Evolutionary conservation across 768 basidiomycete genomes (phyloP).

Genomic region (Lactifluus pinguis): DNA sequence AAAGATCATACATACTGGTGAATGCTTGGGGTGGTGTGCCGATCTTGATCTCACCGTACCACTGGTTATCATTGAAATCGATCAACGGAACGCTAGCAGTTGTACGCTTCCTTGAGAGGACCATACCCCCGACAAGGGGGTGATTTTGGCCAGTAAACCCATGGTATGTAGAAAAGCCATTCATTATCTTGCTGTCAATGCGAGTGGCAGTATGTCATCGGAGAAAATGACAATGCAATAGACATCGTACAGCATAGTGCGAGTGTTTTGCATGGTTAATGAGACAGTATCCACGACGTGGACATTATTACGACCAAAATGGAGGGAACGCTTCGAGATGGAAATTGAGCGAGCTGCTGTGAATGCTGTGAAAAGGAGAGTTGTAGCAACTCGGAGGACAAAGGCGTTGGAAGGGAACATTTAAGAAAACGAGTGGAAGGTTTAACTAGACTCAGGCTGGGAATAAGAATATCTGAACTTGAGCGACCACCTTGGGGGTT

Average conservation of each 20-base stretch:
- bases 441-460: too few species aligned
- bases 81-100: background rate
- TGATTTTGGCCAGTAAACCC: conserved; percentile 13
- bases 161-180: conserved; percentile 7
- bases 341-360: too few species aligned
- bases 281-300: too few species aligned
- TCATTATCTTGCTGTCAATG: conserved; percentile 8
- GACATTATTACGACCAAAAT: too few species aligned
- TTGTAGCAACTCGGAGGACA: too few species aligned
- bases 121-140: background rate
- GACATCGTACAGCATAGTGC: background rate
- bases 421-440: too few species aligned
- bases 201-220: background rate
- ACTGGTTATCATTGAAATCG: conserved; percentile 4
- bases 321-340: too few species aligned
- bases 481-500: too few species aligned
- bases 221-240: background rate
- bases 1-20: background rate
- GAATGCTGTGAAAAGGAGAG: too few species aligned
- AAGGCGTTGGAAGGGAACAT: too few species aligned
- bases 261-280: too few species aligned
- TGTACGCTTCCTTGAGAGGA: background rate
- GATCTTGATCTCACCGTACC: conserved; percentile 17
- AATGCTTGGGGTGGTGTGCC: conserved; percentile 14
- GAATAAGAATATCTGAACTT: too few species aligned